phyloP scores from a whole-genome alignment of 2,329 filamentous ascomycete species.

The Epichloe scottii region DNA sequence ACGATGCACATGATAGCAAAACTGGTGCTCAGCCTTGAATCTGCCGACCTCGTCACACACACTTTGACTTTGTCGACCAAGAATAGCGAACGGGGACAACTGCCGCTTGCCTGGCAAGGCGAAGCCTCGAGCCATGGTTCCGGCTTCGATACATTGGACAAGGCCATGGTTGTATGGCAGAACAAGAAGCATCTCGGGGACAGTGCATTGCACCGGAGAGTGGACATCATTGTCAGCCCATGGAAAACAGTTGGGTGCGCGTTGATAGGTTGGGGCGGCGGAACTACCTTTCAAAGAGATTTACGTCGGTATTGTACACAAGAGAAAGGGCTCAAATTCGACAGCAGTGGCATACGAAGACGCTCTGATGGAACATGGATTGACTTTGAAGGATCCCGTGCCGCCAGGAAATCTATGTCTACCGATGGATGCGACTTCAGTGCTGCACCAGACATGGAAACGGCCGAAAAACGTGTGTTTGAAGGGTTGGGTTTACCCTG shows the following conservation, averaged over 20 bases:
- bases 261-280: constrained; percentile 77
- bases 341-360: constrained; percentile 73
- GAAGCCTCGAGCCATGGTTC: constrained; percentile 23
- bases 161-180: constrained; percentile 88
- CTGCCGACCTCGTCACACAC: constrained; percentile 63
- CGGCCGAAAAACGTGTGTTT: constrained; percentile 73
- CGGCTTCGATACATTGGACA: constrained; percentile 82
- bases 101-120: constrained; percentile 40
- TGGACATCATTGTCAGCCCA: constrained; percentile 83
- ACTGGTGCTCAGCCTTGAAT: constrained; percentile 61
- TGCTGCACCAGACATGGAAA: constrained; percentile 50
- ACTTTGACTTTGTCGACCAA: constrained; percentile 59
- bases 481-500: constrained; percentile 59
- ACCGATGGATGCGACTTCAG: constrained; percentile 20
- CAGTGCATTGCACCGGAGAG: constrained; percentile 54
- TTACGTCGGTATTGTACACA: constrained; percentile 68
- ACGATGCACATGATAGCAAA: constrained; percentile 60
- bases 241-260: constrained; percentile 87
- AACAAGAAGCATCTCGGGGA: constrained; percentile 5
- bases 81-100: constrained; percentile 61
- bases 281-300: constrained; percentile 82
- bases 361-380: constrained; percentile 53
- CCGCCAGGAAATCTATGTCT: background rate
- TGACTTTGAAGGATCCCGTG: constrained; percentile 42
- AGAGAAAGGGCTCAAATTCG: constrained; percentile 67